These are phyloP conservation scores for Solanum hybrid DNA, from an alignment of 305 asterid genomes.

Conservation along the genomic window DNA sequence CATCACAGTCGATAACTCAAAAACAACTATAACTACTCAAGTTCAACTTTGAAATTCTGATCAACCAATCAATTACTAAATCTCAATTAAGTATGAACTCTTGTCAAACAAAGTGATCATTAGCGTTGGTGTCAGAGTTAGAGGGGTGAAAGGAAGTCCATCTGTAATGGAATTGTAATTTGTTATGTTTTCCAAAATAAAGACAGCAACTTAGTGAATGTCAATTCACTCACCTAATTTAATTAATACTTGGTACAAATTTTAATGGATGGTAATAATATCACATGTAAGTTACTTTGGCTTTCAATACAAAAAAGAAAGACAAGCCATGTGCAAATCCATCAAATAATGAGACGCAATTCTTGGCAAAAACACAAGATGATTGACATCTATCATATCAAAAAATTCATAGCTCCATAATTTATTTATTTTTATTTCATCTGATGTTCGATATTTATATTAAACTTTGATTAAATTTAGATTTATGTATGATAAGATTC, in stretches of 20 bases:
- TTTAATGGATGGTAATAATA: neutral
- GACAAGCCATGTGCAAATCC: constrained; percentile 25
- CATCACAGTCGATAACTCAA: neutral
- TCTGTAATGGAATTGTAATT: neutral
- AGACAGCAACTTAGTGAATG: neutral
- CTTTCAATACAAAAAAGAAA: neutral
- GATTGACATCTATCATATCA: constrained; percentile 4
- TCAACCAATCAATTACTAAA: neutral
- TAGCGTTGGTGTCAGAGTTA: neutral
- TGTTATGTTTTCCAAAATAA: neutral
- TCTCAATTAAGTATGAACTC: neutral
- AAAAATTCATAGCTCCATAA: neutral
- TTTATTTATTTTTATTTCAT: no score
- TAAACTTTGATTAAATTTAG: no score
- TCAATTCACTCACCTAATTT: neutral
- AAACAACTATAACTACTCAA: neutral
- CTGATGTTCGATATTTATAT: no score
- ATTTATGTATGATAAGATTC: neutral
- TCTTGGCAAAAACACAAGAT: constrained; percentile 20
- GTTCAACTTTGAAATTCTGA: neutral
- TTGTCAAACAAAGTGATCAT: neutral
- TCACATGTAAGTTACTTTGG: neutral
- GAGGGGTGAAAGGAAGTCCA: no score
- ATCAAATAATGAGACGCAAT: constrained; percentile 12
- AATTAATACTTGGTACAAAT: neutral